Percentiles rank a stretch among this genome's conserved stretches.
phyloP scores from a whole-genome alignment of 768 basidiomycete species.

The Rhodotorula graminis region DNA sequence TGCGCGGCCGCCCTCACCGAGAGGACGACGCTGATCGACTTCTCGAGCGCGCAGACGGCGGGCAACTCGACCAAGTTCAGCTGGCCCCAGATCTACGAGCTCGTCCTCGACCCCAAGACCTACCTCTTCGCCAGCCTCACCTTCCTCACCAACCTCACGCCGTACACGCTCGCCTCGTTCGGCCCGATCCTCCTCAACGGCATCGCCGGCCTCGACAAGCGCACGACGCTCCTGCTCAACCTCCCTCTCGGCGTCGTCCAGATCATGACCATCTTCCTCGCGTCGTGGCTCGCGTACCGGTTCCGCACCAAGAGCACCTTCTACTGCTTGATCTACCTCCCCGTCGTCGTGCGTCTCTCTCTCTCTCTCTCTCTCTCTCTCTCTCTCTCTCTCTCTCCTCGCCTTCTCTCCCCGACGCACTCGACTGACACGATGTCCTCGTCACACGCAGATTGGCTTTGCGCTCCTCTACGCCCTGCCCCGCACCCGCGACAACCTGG shows the following conservation, averaged over 20 bases:
- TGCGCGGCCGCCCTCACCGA: too few species aligned
- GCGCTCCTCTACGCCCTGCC: conserved; percentile 42
- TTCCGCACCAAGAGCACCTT: conserved; percentile 42
- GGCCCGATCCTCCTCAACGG: conserved; percentile 40
- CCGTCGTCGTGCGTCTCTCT: conserved; percentile 37
- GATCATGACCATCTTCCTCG: conserved; percentile 40
- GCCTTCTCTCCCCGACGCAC: too few species aligned
- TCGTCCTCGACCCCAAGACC: conserved; percentile 34
- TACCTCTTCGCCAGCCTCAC: conserved; percentile 36
- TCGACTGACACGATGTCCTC: too few species aligned
- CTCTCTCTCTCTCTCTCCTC: not conserved
- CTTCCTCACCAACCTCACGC: conserved; percentile 38
- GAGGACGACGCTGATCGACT: too few species aligned
- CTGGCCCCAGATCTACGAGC: conserved; percentile 33
- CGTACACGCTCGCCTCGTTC: conserved; percentile 37
- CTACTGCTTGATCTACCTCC: conserved; percentile 31
- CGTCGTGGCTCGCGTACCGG: conserved; percentile 40
- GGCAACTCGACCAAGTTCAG: conserved; percentile 19
- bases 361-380: too few species aligned
- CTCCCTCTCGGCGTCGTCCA: conserved; percentile 42
- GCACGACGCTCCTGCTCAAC: conserved; percentile 13
- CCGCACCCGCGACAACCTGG: conserved; percentile 27
- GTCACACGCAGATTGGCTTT: conserved; percentile 27
- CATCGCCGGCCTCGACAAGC: conserved; percentile 27
- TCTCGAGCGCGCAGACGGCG: conserved; percentile 7